phyloP scores from a whole-genome alignment of 2,329 filamentous ascomycete genomes.

The Zymoseptoria tritici region DNA sequence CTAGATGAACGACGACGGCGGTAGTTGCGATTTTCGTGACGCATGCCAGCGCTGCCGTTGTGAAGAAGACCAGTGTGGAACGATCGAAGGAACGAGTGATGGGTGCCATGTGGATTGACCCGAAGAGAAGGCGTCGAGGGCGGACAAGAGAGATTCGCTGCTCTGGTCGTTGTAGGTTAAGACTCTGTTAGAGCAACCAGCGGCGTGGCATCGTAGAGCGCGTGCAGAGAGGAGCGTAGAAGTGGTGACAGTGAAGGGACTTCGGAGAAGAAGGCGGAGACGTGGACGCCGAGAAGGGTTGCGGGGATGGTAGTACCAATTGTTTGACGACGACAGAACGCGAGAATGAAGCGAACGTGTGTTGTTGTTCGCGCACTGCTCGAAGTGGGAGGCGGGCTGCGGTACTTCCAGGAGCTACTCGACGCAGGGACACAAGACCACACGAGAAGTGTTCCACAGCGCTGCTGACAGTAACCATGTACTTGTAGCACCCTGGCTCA shows the following conservation, averaged over 20 bases:
- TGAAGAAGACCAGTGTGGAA: slow-evolving; percentile 11
- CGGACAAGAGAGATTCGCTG: slow-evolving; percentile 1
- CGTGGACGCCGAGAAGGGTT: slow-evolving; percentile 8
- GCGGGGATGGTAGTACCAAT: slow-evolving; percentile 7
- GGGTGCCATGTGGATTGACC: slow-evolving; percentile 9
- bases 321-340: slow-evolving; percentile 8
- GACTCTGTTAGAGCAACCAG: not conserved
- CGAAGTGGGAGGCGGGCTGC: slow-evolving; percentile 13
- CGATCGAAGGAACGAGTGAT: slow-evolving; percentile 11
- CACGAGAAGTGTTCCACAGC: slow-evolving; percentile 16
- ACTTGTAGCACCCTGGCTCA: slow-evolving; percentile 5
- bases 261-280: slow-evolving; percentile 5
- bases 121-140: slow-evolving; percentile 1
- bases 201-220: slow-evolving; percentile 11
- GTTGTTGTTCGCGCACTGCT: slow-evolving; percentile 9
- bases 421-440: slow-evolving; percentile 1
- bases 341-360: slow-evolving; percentile 11
- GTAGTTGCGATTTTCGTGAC: slow-evolving; percentile 13
- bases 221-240: slow-evolving; percentile 11
- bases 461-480: slow-evolving; percentile 7
- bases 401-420: slow-evolving; percentile 9
- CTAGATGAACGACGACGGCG: slow-evolving; percentile 15
- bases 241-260: slow-evolving; percentile 8
- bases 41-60: slow-evolving; percentile 11
- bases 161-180: not conserved